A percentile compares a stretch with the other conserved stretches of the same genome.
phyloP scores from a whole-genome alignment of 31 red algal genomes.

The Endocladia muricata region DNA sequence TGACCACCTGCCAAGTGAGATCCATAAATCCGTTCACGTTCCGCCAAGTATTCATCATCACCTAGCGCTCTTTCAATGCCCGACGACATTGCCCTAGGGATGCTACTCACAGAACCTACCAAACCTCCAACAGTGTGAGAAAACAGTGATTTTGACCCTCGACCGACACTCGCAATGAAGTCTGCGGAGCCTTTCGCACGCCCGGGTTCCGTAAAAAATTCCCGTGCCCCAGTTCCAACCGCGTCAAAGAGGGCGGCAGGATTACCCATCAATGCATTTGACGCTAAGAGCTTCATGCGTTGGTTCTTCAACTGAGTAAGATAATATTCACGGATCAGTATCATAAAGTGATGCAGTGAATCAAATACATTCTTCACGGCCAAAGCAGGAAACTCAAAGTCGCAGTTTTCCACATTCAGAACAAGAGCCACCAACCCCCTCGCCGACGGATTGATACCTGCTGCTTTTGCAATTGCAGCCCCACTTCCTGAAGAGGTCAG shows the following conservation, averaged over 20 bases:
- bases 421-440: constrained; percentile 70
- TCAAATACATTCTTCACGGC: constrained; percentile 81
- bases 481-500: constrained; percentile 60
- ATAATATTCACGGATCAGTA: constrained; percentile 77
- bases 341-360: constrained; percentile 66
- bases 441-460: constrained; percentile 43
- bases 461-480: constrained; percentile 52
- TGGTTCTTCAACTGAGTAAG: constrained; percentile 66
- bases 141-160: constrained; percentile 85
- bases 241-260: constrained; percentile 90
- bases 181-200: constrained; percentile 75
- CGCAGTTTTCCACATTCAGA: constrained; percentile 85
- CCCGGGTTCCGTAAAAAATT: constrained; percentile 82
- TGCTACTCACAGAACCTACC: constrained; percentile 74
- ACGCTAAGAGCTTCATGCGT: constrained; percentile 78
- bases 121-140: constrained; percentile 81
- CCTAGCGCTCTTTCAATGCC: constrained; percentile 83
- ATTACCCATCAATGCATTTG: constrained; percentile 80
- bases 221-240: constrained; percentile 78
- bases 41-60: constrained; percentile 79
- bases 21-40: constrained; percentile 75
- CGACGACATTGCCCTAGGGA: constrained; percentile 73
- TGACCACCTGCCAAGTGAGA: constrained; percentile 24
- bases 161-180: constrained; percentile 74
- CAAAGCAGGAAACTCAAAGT: constrained; percentile 70